Conservation (phyloP, 2,329 filamentous ascomycete genomes). For the Didymella arachidicola region DNA sequence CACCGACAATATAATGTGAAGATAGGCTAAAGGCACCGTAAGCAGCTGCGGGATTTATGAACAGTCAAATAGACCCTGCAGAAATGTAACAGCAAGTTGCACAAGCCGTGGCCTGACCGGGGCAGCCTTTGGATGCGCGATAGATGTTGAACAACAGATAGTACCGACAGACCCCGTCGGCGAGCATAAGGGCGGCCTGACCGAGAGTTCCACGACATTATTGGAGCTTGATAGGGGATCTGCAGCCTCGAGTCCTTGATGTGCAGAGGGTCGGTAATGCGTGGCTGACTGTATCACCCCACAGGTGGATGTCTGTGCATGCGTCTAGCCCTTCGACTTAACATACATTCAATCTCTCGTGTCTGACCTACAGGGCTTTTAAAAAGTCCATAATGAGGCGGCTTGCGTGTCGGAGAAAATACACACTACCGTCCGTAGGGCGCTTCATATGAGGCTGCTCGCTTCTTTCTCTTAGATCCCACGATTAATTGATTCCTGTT, state of each 20-base stretch:
- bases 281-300: not conserved
- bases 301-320: not conserved
- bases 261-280: not conserved
- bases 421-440: not conserved
- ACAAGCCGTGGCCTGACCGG: not conserved
- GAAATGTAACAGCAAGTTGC: not conserved
- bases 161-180: constrained; percentile 5
- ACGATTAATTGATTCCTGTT: not conserved
- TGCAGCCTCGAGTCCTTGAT: not conserved
- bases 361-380: not conserved
- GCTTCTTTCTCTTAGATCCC: not conserved
- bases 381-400: not conserved
- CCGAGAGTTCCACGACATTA: not conserved
- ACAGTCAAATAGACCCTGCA: not conserved
- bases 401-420: not conserved
- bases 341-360: not conserved
- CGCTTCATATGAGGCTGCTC: not conserved
- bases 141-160: not conserved
- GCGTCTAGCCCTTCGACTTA: not conserved
- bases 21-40: not conserved
- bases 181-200: not conserved
- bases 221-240: not conserved
- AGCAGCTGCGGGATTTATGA: not conserved
- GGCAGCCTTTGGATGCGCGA: not conserved
- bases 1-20: not conserved